Conservation (phyloP, 352 stramenopile genomes). For the Phytophthora cryptogea region DNA sequence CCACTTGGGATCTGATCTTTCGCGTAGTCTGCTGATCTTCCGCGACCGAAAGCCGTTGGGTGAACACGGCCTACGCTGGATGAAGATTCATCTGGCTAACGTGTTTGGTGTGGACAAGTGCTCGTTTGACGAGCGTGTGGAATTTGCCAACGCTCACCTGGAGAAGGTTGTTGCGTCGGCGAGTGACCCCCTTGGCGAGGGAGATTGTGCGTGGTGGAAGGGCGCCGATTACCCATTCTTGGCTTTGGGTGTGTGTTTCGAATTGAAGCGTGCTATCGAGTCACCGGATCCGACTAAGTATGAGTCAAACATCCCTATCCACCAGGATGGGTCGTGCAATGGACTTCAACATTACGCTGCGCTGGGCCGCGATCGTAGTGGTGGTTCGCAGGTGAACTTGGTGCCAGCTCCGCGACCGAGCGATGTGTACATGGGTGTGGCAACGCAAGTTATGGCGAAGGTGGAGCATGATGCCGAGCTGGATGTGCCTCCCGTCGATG, state of each 20-base stretch:
- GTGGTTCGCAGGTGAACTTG: conserved; percentile 97
- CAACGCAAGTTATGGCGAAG: conserved; percentile 77
- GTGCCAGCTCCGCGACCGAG: conserved; percentile 92
- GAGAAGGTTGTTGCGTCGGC: conserved; percentile 93
- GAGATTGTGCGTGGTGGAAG: conserved; percentile 93
- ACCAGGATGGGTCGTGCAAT: conserved; percentile 99
- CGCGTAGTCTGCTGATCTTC: conserved; percentile 96
- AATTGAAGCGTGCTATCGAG: conserved; percentile 94
- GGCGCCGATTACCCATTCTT: conserved; percentile 98
- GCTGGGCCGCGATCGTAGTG: conserved; percentile 93
- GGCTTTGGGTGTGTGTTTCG: conserved; percentile 96
- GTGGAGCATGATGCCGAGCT: conserved; percentile 71
- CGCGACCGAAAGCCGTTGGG: conserved; percentile 95
- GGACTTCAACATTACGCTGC: conserved; percentile 99
- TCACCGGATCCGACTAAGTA: conserved; percentile 94
- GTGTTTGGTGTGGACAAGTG: conserved; percentile 92
- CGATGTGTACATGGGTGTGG: conserved; percentile 98
- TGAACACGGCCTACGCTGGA: conserved; percentile 95
- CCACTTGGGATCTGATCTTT: conserved; percentile 99
- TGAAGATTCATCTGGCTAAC: conserved; percentile 98
- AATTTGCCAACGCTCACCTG: conserved; percentile 94
- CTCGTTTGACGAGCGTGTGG: conserved; percentile 97
- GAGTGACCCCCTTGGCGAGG: conserved; percentile 87
- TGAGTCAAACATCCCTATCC: conserved; percentile 95
- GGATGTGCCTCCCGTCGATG: conserved; percentile 49